Percentiles rank a stretch among this genome's conserved stretches.
Evolutionary conservation across 2,329 filamentous ascomycete genomes (phyloP).

Genomic region (Periglandula ipomoeae): DNA sequence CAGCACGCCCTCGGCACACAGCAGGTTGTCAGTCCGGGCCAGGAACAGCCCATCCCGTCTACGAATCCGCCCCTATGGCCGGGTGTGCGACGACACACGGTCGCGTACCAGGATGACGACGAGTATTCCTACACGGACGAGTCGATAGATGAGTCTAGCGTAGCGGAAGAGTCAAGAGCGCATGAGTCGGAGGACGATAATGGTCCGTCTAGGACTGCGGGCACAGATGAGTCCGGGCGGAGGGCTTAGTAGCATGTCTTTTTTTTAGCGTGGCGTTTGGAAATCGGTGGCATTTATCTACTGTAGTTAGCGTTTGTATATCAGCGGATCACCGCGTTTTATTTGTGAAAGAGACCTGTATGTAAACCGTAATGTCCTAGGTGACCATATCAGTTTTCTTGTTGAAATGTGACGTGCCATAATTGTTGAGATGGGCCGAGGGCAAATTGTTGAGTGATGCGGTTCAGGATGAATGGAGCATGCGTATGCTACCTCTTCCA

Average conservation of each 20-base stretch:
- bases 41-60: conserved; percentile 19
- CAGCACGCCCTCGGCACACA: conserved; percentile 9
- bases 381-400: too few species aligned
- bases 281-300: background rate
- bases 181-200: conserved; percentile 1
- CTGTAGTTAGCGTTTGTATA: too few species aligned
- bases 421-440: too few species aligned
- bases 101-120: conserved; percentile 24
- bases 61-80: conserved; percentile 35
- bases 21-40: conserved; percentile 12
- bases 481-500: too few species aligned
- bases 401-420: too few species aligned
- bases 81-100: conserved; percentile 24
- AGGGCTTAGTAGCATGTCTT: background rate
- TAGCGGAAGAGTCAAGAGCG: background rate
- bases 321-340: too few species aligned
- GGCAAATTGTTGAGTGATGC: too few species aligned
- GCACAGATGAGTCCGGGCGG: background rate
- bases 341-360: too few species aligned
- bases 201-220: background rate
- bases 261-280: conserved; percentile 4
- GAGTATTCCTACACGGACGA: conserved; percentile 18
- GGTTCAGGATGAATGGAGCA: too few species aligned
- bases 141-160: conserved; percentile 14
- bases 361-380: too few species aligned